Conservation (phyloP, 441 rosid species). For the Bruguiera hainesii region DNA sequence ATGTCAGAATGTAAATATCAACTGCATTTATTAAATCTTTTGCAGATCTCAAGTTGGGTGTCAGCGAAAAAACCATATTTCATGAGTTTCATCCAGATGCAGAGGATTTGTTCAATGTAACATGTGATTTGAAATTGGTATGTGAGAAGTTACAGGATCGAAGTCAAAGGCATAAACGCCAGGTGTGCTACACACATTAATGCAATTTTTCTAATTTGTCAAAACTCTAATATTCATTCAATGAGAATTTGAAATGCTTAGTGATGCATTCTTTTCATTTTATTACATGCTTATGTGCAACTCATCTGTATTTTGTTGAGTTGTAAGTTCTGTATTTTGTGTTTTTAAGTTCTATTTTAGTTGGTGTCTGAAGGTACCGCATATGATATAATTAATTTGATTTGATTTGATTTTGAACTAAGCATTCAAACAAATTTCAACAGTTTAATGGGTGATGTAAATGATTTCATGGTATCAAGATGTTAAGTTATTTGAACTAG, state of each 20-base stretch:
- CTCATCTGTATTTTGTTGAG: not conserved
- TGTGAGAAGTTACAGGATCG: slow-evolving; percentile 85
- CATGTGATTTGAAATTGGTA: slow-evolving; percentile 91
- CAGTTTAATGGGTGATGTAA: not conserved
- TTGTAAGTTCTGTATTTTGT: slow-evolving; percentile 4
- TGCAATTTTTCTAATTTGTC: not conserved
- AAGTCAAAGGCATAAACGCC: slow-evolving; percentile 84
- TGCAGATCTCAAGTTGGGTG: slow-evolving; percentile 90
- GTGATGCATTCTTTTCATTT: not conserved
- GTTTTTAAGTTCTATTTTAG: no score
- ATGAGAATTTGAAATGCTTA: not conserved
- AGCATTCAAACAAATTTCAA: not conserved
- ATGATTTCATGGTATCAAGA: not conserved
- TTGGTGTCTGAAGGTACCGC: no score
- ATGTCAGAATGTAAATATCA: not conserved
- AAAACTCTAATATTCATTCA: no score
- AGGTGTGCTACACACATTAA: slow-evolving; percentile 42
- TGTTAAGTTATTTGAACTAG: no score
- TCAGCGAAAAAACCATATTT: slow-evolving; percentile 88
- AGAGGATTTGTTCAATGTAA: slow-evolving; percentile 91
- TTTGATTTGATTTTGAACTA: not conserved
- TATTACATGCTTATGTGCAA: not conserved
- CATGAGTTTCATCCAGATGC: slow-evolving; percentile 98
- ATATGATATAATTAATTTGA: no score
- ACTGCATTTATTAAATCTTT: slow-evolving; percentile 19